A percentile compares a stretch with the other conserved stretches of the same genome.
Evolutionary conservation across 257 asterid genomes (phyloP).

Genomic region (Forsythia viridissima): DNA sequence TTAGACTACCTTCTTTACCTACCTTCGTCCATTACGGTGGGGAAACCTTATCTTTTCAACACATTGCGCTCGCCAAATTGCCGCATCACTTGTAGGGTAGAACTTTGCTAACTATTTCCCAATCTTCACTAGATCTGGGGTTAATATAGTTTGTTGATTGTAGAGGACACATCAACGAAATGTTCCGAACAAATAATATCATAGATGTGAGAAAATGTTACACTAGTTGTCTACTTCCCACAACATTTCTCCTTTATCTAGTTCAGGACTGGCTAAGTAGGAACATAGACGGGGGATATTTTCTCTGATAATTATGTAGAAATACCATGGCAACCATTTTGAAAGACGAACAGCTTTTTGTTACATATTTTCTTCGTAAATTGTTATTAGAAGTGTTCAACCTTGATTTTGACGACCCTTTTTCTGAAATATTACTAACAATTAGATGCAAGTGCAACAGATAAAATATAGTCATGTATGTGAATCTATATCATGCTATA

Average conservation of each 20-base stretch:
- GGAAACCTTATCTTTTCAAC: too few species aligned
- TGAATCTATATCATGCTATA: too few species aligned
- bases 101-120: not conserved
- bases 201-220: not conserved
- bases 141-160: too few species aligned
- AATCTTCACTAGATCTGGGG: not conserved
- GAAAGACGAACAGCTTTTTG: not conserved
- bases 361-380: not conserved
- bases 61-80: not conserved
- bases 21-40: too few species aligned
- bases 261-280: not conserved
- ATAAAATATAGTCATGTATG: not conserved
- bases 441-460: not conserved
- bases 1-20: too few species aligned
- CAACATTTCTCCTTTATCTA: not conserved
- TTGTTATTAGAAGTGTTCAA: not conserved
- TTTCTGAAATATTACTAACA: not conserved
- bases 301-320: not conserved
- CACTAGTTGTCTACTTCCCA: not conserved
- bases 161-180: not conserved
- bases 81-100: not conserved
- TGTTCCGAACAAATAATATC: not conserved
- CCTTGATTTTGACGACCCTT: not conserved
- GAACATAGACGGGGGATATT: not conserved
- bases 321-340: not conserved